phyloP scores from a whole-genome alignment of 495 filamentous ascomycete species.

The Cercophora samala region DNA sequence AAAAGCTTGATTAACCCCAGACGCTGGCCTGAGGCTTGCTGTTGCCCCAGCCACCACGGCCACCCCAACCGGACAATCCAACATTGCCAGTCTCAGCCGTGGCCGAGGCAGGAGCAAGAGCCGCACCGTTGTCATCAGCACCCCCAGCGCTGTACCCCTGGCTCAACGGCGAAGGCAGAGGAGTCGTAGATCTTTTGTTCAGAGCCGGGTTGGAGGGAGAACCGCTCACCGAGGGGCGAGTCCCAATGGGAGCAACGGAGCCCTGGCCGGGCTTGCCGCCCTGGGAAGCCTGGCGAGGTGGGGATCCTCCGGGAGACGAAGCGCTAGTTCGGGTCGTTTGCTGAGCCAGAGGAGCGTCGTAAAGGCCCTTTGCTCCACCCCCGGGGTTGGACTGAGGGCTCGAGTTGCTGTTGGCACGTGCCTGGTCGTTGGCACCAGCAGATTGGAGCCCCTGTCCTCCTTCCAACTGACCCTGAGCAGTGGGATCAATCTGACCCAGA shows the following conservation, averaged over 20 bases:
- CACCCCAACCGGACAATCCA: conserved; percentile 61
- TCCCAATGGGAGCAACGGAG: conserved; percentile 88
- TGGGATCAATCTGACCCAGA: conserved; percentile 39
- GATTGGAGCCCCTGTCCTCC: conserved; percentile 41
- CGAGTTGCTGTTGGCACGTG: conserved; percentile 84
- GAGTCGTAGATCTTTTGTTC: conserved; percentile 85
- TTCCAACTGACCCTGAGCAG: conserved; percentile 51
- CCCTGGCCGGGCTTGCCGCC: conserved; percentile 47
- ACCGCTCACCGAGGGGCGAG: conserved; percentile 62
- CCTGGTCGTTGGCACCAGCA: conserved; percentile 57
- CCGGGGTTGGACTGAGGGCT: conserved; percentile 67
- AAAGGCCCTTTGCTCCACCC: conserved; percentile 52
- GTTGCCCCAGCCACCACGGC: conserved; percentile 69
- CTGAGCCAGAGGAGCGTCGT: conserved; percentile 62
- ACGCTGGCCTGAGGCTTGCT: conserved; percentile 68
- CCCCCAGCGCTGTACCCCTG: conserved; percentile 63
- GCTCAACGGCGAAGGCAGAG: conserved; percentile 82
- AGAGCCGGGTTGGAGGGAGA: conserved; percentile 61
- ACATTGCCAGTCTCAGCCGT: conserved; percentile 40
- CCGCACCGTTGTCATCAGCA: conserved; percentile 29
- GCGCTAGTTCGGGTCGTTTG: conserved; percentile 82
- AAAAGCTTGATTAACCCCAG: conserved; percentile 57
- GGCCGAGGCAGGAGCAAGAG: conserved; percentile 40
- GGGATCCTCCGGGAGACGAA: conserved; percentile 86
- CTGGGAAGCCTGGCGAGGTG: conserved; percentile 62